Evolutionary conservation across 768 basidiomycete species (phyloP).

Genomic region (Strobilomyces confusus): DNA sequence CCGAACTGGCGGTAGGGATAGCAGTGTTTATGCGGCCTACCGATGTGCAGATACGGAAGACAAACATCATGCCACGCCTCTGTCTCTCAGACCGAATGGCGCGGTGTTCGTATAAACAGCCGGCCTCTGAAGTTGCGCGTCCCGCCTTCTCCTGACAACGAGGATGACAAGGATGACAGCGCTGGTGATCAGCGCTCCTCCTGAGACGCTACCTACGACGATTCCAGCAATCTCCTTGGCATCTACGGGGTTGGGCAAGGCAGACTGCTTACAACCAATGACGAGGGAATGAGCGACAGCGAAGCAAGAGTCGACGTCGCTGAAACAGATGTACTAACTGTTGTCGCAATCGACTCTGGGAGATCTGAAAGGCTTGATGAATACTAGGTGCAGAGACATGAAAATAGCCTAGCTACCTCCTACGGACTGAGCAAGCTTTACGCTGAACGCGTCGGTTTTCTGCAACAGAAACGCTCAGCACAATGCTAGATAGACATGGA

Average conservation of each 20-base stretch:
- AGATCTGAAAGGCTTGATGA: conserved; percentile 24
- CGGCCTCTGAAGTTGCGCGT: too few relatives aligned
- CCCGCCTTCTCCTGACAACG: conserved; percentile 22
- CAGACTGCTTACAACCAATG: not conserved
- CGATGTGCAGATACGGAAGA: too few relatives aligned
- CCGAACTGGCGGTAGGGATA: too few relatives aligned
- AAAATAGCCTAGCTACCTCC: not conserved
- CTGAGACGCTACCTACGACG: conserved; percentile 59
- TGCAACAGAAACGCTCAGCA: conserved; percentile 16
- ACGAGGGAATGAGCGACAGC: conserved; percentile 9
- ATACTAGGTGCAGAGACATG: too few relatives aligned
- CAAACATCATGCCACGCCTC: too few relatives aligned
- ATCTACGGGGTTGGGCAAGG: conserved; percentile 24
- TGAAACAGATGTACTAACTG: conserved; percentile 20
- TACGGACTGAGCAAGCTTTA: not conserved
- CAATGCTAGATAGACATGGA: not conserved
- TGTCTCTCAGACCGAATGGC: too few relatives aligned
- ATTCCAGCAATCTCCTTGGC: conserved; percentile 58
- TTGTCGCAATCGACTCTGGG: conserved; percentile 43
- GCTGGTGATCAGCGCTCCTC: conserved; percentile 40
- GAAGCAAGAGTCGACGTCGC: conserved; percentile 13
- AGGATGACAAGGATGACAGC: conserved; percentile 40
- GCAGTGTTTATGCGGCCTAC: too few relatives aligned
- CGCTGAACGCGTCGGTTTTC: conserved; percentile 5
- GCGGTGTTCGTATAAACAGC: too few relatives aligned